Conservation (phyloP, 768 basidiomycete genomes). For the Coprinopsis strossmayeri region DNA sequence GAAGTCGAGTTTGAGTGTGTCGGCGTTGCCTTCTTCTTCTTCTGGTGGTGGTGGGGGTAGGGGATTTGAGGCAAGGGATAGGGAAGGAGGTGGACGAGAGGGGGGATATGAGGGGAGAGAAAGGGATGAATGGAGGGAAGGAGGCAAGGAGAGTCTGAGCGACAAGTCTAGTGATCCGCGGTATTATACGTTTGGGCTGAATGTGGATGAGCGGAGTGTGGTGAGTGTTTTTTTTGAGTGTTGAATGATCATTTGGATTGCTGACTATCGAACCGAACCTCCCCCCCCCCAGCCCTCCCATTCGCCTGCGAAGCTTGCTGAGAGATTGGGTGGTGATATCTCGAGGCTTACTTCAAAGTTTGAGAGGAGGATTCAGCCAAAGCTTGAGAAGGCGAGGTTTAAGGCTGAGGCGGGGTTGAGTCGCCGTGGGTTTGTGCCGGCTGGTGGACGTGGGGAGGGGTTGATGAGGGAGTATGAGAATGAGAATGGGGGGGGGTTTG, state of each 20-base stretch:
- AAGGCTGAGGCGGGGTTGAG: constrained; percentile 6
- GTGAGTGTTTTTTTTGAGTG: background rate
- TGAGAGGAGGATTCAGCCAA: background rate
- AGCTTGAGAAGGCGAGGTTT: constrained; percentile 5
- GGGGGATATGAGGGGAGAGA: background rate
- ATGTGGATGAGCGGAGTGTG: background rate
- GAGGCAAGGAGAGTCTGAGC: background rate
- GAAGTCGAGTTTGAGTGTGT: background rate
- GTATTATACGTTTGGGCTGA: background rate
- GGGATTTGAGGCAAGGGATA: too few species aligned
- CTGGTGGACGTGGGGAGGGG: background rate
- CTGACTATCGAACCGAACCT: too few species aligned
- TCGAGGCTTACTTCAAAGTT: background rate
- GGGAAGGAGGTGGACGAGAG: too few species aligned
- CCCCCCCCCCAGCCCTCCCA: too few species aligned
- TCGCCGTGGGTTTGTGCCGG: background rate
- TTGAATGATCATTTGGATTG: too few species aligned
- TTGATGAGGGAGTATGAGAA: background rate
- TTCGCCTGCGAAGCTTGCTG: background rate
- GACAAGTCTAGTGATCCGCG: background rate
- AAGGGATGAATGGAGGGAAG: background rate
- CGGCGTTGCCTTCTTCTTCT: background rate
- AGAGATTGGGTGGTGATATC: background rate
- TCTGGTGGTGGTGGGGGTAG: background rate
- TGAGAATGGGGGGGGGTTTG: background rate